These are phyloP conservation scores for Wallacemonas collosoma DNA, from an alignment of 208 protist genomes.

Conservation along the genomic window DNA sequence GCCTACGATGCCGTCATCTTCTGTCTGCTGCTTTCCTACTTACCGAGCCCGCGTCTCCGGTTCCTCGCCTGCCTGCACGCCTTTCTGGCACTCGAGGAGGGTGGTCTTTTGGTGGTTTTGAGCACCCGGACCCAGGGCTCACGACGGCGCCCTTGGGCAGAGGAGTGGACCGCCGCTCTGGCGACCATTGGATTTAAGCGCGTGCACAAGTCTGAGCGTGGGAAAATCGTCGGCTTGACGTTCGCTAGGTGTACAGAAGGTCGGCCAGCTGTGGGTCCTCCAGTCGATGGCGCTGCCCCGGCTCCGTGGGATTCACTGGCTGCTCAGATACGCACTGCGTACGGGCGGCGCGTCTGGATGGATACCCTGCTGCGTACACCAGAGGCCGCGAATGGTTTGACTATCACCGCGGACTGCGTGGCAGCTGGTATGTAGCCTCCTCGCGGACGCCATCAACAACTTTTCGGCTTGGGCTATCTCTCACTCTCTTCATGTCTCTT, in stretches of 20 bases:
- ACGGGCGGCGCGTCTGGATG: constrained; percentile 41
- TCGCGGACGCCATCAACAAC: neutral
- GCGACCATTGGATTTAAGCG: constrained; percentile 67
- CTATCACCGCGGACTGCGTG: constrained; percentile 53
- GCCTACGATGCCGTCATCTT: constrained; percentile 80
- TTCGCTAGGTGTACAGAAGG: constrained; percentile 39
- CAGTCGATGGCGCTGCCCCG: too few species aligned
- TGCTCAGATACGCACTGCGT: constrained; percentile 12
- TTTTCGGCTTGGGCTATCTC: too few species aligned
- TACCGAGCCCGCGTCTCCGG: constrained; percentile 74
- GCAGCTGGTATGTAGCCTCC: neutral
- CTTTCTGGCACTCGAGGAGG: constrained; percentile 65
- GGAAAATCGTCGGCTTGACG: constrained; percentile 74
- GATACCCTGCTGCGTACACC: constrained; percentile 37
- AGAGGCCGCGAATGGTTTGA: constrained; percentile 43
- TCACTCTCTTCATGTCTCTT: too few species aligned
- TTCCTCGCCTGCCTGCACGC: constrained; percentile 80
- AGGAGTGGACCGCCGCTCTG: constrained; percentile 66
- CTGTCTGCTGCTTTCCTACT: constrained; percentile 85
- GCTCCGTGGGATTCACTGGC: constrained; percentile 1
- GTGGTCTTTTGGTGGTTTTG: constrained; percentile 78
- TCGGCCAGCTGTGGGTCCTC: neutral
- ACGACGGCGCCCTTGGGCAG: constrained; percentile 55
- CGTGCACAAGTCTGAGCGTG: constrained; percentile 62
- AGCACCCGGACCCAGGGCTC: constrained; percentile 85